These are phyloP conservation scores for Suillus clintonianus DNA, from an alignment of 768 basidiomycete genomes.

Conservation along the genomic window DNA sequence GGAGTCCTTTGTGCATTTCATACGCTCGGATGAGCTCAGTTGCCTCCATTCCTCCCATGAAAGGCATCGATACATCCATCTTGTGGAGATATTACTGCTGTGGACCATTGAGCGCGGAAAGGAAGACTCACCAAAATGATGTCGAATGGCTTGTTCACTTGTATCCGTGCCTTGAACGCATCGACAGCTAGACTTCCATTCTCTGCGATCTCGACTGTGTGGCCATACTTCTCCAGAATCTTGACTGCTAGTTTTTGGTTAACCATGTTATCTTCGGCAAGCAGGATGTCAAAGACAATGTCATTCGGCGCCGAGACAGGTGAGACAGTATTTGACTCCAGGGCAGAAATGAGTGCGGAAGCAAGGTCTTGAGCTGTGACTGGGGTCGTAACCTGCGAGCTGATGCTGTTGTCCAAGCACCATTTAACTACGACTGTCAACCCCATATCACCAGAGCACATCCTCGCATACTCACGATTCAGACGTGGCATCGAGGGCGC, in stretches of 20 bases:
- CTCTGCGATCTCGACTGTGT: constrained; percentile 95
- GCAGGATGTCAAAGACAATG: constrained; percentile 85
- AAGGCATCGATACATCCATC: constrained; percentile 99
- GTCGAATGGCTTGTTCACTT: constrained; percentile 77
- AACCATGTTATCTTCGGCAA: constrained; percentile 96
- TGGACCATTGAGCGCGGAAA: background rate
- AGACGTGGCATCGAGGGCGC: constrained; percentile 76
- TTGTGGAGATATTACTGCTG: constrained; percentile 30
- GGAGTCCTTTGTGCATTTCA: constrained; percentile 70
- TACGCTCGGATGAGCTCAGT: constrained; percentile 88
- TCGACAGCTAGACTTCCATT: constrained; percentile 94
- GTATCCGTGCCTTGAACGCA: constrained; percentile 79
- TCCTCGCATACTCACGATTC: constrained; percentile 55
- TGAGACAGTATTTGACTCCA: constrained; percentile 93
- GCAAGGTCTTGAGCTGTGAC: constrained; percentile 86
- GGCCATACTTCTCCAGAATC: constrained; percentile 94
- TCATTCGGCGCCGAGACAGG: constrained; percentile 86
- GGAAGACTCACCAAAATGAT: constrained; percentile 76
- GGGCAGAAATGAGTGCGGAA: constrained; percentile 88
- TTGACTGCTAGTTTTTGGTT: constrained; percentile 97
- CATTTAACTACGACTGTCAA: constrained; percentile 69
- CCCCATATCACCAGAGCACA: constrained; percentile 7
- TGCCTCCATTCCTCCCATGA: constrained; percentile 99
- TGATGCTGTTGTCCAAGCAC: constrained; percentile 96
- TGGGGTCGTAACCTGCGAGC: constrained; percentile 91